Conservation (phyloP, 2,329 filamentous ascomycete genomes). For the Pyrenochaeta sp. region DNA sequence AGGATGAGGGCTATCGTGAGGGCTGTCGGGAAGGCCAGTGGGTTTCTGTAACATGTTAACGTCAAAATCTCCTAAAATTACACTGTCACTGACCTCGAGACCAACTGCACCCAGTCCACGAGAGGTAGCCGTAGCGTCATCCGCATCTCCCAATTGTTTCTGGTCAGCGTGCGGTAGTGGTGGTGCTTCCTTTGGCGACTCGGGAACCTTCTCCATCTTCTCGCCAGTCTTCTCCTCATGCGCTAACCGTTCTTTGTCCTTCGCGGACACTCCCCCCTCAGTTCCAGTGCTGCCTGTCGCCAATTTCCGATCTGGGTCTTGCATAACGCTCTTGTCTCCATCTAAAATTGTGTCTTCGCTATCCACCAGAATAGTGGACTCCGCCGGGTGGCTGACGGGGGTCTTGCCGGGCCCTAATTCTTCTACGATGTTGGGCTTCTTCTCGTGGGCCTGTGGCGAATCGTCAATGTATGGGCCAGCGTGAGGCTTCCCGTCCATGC, state of each 20-base stretch:
- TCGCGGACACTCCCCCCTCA: slow-evolving; percentile 87
- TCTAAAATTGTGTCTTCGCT: slow-evolving; percentile 55
- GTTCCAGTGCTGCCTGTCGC: slow-evolving; percentile 90
- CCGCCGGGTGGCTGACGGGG: slow-evolving; percentile 25
- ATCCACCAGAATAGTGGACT: slow-evolving; percentile 40
- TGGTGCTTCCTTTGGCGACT: slow-evolving; percentile 83
- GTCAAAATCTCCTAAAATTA: neutral
- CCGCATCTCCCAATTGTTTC: slow-evolving; percentile 59
- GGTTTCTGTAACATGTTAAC: slow-evolving; percentile 68
- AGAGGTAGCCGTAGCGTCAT: slow-evolving; percentile 14
- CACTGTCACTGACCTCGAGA: slow-evolving; percentile 40
- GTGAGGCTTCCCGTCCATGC: slow-evolving; percentile 92
- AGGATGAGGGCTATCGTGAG: slow-evolving; percentile 76
- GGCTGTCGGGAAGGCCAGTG: slow-evolving; percentile 77
- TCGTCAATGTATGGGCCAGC: slow-evolving; percentile 78
- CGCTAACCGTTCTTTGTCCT: slow-evolving; percentile 76
- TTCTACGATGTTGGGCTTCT: slow-evolving; percentile 43
- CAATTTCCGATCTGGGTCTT: slow-evolving; percentile 77
- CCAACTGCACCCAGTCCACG: slow-evolving; percentile 46
- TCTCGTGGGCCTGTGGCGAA: slow-evolving; percentile 39
- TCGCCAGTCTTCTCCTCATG: slow-evolving; percentile 71
- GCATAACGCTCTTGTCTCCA: slow-evolving; percentile 84
- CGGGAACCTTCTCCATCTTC: slow-evolving; percentile 76
- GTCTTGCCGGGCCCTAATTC: slow-evolving; percentile 47
- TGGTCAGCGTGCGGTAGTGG: slow-evolving; percentile 83